A percentile compares a stretch with the other conserved stretches of the same genome.
Evolutionary conservation across 2,329 filamentous ascomycete species (phyloP).

Genomic region (Monosporascus sp.): DNA sequence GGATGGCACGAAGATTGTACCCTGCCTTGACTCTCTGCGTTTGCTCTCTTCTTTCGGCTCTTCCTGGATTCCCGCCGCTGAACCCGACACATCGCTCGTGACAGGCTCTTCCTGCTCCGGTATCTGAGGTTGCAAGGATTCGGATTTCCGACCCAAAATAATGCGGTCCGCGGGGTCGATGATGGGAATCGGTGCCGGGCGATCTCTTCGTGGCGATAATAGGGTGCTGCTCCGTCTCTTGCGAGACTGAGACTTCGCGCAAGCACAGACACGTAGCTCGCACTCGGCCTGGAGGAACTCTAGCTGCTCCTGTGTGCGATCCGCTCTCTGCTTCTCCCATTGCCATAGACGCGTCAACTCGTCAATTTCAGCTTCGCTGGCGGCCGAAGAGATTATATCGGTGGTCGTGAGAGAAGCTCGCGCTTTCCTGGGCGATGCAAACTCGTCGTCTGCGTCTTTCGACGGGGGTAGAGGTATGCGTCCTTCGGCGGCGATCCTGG

Average conservation of each 20-base stretch:
- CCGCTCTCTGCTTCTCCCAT: conserved; percentile 58
- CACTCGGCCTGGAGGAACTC: conserved; percentile 75
- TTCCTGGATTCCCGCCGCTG: conserved; percentile 16
- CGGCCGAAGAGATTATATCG: conserved; percentile 49
- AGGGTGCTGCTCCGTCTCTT: conserved; percentile 23
- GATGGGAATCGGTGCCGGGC: conserved; percentile 29
- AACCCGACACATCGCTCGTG: conserved; percentile 9
- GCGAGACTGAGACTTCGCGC: conserved; percentile 37
- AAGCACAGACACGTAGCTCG: conserved; percentile 61
- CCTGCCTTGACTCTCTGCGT: conserved; percentile 38
- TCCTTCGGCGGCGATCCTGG: conserved; percentile 67
- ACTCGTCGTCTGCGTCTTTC: conserved; percentile 51
- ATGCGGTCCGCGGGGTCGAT: conserved; percentile 37
- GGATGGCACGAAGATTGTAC: conserved; percentile 54
- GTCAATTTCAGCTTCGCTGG: conserved; percentile 54
- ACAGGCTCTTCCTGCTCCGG: conserved; percentile 17
- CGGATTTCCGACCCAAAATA: conserved; percentile 33
- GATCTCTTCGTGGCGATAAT: conserved; percentile 30
- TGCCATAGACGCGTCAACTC: conserved; percentile 47
- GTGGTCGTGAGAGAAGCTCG: conserved; percentile 42
- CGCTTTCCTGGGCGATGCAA: conserved; percentile 55
- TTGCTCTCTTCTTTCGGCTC: conserved; percentile 1
- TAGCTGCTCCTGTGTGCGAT: conserved; percentile 65
- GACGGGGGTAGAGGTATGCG: conserved; percentile 57
- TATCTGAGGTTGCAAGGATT: conserved; percentile 22